Evolutionary conservation across 2,329 filamentous ascomycete genomes (phyloP).

Genomic region (Cytospora leucostoma): DNA sequence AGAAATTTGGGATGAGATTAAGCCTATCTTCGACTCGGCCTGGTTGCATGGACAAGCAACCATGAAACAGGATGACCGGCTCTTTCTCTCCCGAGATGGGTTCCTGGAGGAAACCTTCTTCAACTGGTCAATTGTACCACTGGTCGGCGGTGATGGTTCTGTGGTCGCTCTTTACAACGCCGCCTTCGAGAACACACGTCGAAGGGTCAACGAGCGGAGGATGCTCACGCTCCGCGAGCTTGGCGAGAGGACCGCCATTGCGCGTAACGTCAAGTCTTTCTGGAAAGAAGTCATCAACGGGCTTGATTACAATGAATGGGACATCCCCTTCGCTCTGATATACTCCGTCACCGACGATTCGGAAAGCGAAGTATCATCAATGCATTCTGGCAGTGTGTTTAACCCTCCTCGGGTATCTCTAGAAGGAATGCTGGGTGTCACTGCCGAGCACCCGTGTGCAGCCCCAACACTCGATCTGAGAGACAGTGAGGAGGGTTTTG

Average conservation of each 20-base stretch:
- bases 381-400: conserved; percentile 66
- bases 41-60: conserved; percentile 72
- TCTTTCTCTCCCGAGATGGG: conserved; percentile 70
- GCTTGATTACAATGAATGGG: conserved; percentile 71
- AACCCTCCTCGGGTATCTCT: conserved; percentile 66
- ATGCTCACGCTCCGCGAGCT: conserved; percentile 80
- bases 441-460: conserved; percentile 62
- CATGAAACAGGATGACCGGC: conserved; percentile 80
- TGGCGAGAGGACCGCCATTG: conserved; percentile 71
- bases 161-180: conserved; percentile 80
- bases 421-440: conserved; percentile 72
- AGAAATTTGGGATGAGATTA: conserved; percentile 74
- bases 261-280: conserved; percentile 72
- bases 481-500: conserved; percentile 71
- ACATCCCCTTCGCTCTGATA: conserved; percentile 74
- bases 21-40: conserved; percentile 68
- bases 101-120: conserved; percentile 81
- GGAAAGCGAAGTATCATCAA: conserved; percentile 71
- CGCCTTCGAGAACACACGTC: conserved; percentile 76
- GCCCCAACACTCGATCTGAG: conserved; percentile 67
- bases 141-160: conserved; percentile 72
- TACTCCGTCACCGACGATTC: conserved; percentile 73
- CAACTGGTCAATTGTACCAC: conserved; percentile 78
- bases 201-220: conserved; percentile 75
- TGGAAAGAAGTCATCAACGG: conserved; percentile 71